Evolutionary conservation across 805 yeast species (phyloP), one percentile per base, ranked within the genome.

Genomic region (Zygotorulaspora chibaensis): DNA sequence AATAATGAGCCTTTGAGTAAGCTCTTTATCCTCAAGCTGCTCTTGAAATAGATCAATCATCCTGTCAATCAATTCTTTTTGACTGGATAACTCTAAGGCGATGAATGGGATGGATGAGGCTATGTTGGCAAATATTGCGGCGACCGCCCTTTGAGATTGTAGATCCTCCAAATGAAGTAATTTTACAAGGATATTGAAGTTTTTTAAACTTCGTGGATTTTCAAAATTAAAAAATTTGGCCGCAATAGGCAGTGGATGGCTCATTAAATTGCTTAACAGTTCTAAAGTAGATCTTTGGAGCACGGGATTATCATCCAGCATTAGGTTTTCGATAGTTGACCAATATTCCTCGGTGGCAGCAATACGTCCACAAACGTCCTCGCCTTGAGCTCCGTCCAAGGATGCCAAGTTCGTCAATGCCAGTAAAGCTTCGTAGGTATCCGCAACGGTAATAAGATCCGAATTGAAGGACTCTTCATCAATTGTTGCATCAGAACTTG

Each of bases 331-430:
- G 11, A 83, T 69, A 23, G 69, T 69, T 0, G 70, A 54, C 75
- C 81, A 79, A 40, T 71, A 66, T 6, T 67, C 60, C 3, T 68
- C 61, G 37, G 65, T 61, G 4, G 72, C 65, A 10, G 50, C 55
- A 17, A 54, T 57, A 25, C 52, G 51, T 30, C 40, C 61, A 45
- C 58, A 64, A 31, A 62, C 68, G 23, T 73, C 65, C 8, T 73
- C 71, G 29, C 71, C 62, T 11, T 62, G 63, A 3, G 70, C 67
- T 9, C 68, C 69, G 35, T 67, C 69, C 1, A 71, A 48, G 0
- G 87, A 72, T 0, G 87, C 76, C 7, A 83, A 52, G 61, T 85
- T 86, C 1, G 91, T 85, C 25, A 85, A 69, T 0, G 90, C 87
- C 17, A 82, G 58, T 33, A 86, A 64, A 0, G 81, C 68, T 54